A percentile compares a stretch with the other conserved stretches of the same genome.
phyloP scores from a whole-genome alignment of 2,329 filamentous ascomycete species.

The Magnaporthiopsis rhizophila region DNA sequence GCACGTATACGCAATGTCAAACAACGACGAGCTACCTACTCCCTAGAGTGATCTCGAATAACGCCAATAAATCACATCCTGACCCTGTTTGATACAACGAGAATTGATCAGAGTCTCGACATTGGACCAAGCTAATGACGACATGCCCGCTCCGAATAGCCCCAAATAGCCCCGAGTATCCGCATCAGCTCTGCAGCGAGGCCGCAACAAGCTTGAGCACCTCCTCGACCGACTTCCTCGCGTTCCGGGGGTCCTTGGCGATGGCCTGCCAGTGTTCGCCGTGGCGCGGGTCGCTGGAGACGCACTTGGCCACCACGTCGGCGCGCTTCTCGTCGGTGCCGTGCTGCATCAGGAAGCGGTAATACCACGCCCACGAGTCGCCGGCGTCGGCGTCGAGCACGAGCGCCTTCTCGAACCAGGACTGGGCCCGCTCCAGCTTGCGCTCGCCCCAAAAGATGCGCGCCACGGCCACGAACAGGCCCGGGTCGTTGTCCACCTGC shows the following conservation, averaged over 20 bases:
- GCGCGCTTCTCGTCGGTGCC: slow-evolving; percentile 87
- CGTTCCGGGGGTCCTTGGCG: slow-evolving; percentile 79
- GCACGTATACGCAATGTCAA: background rate
- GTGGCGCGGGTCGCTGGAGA: slow-evolving; percentile 78
- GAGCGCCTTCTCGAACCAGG: slow-evolving; percentile 96
- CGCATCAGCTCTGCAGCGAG: slow-evolving; percentile 15
- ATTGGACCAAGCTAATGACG: too few relatives aligned
- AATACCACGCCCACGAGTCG: slow-evolving; percentile 98
- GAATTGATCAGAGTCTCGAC: too few relatives aligned
- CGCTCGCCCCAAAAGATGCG: slow-evolving; percentile 95
- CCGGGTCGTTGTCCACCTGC: slow-evolving; percentile 87
- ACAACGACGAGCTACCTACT: background rate
- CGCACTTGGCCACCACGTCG: slow-evolving; percentile 75
- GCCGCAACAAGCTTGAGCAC: slow-evolving; percentile 71
- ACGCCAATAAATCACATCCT: background rate
- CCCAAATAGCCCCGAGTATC: too few relatives aligned
- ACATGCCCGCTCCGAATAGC: background rate
- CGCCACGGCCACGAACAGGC: slow-evolving; percentile 83
- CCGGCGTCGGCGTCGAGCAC: slow-evolving; percentile 79
- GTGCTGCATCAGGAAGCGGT: slow-evolving; percentile 85
- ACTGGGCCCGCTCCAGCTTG: slow-evolving; percentile 85
- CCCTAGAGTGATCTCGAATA: background rate
- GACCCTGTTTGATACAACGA: background rate
- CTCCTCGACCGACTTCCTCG: slow-evolving; percentile 66
- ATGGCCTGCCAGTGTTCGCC: slow-evolving; percentile 87